Evolutionary conservation across 1,139 yeast species (phyloP), one percentile per base, ranked within the genome.

Genomic region (Yamadazyma taylorii): DNA sequence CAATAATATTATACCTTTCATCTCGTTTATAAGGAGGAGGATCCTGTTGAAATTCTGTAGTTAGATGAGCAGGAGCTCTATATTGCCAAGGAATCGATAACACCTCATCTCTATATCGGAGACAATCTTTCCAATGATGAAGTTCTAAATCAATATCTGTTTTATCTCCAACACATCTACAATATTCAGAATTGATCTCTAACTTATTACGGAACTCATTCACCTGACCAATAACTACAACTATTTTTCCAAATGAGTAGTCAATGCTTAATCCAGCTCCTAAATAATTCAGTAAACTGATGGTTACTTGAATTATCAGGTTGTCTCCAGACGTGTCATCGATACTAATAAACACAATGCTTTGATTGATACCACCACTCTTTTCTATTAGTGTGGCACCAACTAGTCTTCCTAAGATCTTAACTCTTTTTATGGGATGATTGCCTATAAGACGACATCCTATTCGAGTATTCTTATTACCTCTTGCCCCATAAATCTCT

Each of bases 91-190:
- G 60, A 2, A 22, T 24, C 6, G 12, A 12, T 19, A 63, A 44
- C 1, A 40, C 29, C 3, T 36, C 28, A 9, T 53, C 38, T 35
- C 73, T 51, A 25, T 46, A 45, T 3, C 48, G 42, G 24, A 73
- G 30, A 6, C 61, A 51, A 7, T 50, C 49, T 14, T 44, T 47
- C 79, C 79, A 74, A 46, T 49, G 48, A 7, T 49, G 51, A 3
- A 65, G 35, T 39, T 65, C 72, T 2, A 46, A 24, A 8, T 42
- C 45, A 10, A 65, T 37, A 21, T 51, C 55, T 28, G 44, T 26
- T 5, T 40, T 40, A 3, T 37, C 33, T 1, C 62, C 60, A 24
- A 57, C 29, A 2, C 60, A 38, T 13, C 36, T 42, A 0, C 66
- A 17, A 21, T 40, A 41, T 3, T 60, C 58, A 3, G 59, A 58